Evolutionary conservation across 352 stramenopile species (phyloP).

Genomic region (Elongisporangium senticosum): DNA sequence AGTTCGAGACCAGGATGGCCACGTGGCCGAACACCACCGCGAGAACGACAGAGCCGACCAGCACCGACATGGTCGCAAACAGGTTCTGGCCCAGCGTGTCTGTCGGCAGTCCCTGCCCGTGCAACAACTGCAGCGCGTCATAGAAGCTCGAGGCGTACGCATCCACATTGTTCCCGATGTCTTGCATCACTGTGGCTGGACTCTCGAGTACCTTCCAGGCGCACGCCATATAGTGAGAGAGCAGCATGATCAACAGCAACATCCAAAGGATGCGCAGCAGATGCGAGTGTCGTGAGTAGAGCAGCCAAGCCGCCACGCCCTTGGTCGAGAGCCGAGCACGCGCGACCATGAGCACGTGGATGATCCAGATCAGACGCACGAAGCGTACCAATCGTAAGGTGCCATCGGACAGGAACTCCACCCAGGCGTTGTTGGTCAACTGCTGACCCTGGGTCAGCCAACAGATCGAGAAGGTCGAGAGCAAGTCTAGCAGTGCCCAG

Average conservation of each 20-base stretch:
- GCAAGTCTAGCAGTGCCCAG: slow-evolving; percentile 17
- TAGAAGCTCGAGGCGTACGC: slow-evolving; percentile 44
- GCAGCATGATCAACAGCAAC: slow-evolving; percentile 27
- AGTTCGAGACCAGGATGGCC: slow-evolving; percentile 50
- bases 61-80: slow-evolving; percentile 32
- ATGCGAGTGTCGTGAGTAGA: slow-evolving; percentile 38
- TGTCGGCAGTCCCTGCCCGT: slow-evolving; percentile 39
- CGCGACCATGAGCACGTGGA: slow-evolving; percentile 1
- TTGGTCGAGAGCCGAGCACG: slow-evolving; percentile 1
- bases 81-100: slow-evolving; percentile 25
- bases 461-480: slow-evolving; percentile 9
- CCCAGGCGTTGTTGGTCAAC: too few relatives aligned
- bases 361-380: slow-evolving; percentile 19
- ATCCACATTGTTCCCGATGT: neutral
- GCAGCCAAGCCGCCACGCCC: slow-evolving; percentile 24
- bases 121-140: slow-evolving; percentile 36
- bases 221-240: slow-evolving; percentile 48
- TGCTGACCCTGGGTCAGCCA: neutral
- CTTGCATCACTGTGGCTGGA: slow-evolving; percentile 1
- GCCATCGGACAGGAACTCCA: neutral
- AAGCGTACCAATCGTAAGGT: slow-evolving; percentile 8
- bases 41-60: slow-evolving; percentile 48
- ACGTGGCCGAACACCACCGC: slow-evolving; percentile 65
- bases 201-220: slow-evolving; percentile 34
- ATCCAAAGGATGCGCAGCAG: slow-evolving; percentile 31